Base-by-base conservation (phyloP, 345 rosid species). In the Euphorbia tirucalli region DNA sequence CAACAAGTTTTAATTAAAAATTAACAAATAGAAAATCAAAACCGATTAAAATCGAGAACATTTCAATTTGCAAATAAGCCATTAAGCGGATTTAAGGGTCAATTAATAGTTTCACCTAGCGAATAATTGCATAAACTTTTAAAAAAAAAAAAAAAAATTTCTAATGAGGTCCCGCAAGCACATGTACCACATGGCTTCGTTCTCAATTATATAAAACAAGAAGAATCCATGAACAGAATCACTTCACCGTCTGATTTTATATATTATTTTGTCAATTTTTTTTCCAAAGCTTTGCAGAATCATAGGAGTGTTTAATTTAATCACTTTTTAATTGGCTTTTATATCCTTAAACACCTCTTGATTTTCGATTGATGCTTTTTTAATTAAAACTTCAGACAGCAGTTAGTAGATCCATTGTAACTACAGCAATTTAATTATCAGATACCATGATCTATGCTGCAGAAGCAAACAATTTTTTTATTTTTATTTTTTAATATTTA, bases 101-200 rank as follows among this genome's bases (percentile, higher is more conserved):
- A n/a, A n/a, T n/a, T n/a, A n/a, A n/a, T n/a, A n/a, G n/a, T n/a
- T n/a, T n/a, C n/a, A n/a, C n/a, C n/a, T n/a, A n/a, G n/a, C n/a
- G n/a, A n/a, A n/a, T n/a, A n/a, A n/a, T n/a, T n/a, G n/a, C n/a
- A n/a, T n/a, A n/a, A n/a, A n/a, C n/a, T n/a, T n/a, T n/a, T n/a
- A n/a, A n/a, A n/a, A n/a, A n/a, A n/a, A n/a, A n/a, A n/a, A n/a
- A n/a, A n/a, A n/a, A n/a, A n/a, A n/a, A n/a, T n/a, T n/a, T n/a
- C n/a, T n/a, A n/a, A n/a, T n/a, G n/a, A n/a, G 76, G 76, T 55
- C 58, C 64, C 70, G 28, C 63, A 60, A 32, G 77, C 79, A 31
- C 79, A 75, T 69, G 83, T 19, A 39, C 30, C 80, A 59, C 74
- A 66, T 70, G 69, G 69, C 54, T 1, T 54, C 9, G 22, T 66